Evolutionary conservation across 768 basidiomycete species (phyloP), one percentile per base, ranked within the genome.

Genomic region (Trametes cinnabarina): DNA sequence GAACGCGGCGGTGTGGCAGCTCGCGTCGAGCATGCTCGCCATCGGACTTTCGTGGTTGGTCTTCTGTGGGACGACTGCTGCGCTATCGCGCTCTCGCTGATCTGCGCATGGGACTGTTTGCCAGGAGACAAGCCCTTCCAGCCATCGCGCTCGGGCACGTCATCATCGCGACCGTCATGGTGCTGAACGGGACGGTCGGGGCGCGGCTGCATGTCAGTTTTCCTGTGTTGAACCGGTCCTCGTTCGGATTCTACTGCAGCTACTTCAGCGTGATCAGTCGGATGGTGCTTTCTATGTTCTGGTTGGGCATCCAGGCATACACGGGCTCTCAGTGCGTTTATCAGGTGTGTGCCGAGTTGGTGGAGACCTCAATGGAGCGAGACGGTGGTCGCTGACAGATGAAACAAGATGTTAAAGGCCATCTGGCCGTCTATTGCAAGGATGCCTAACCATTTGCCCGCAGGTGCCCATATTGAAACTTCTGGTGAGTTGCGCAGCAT

Each of bases 201-300:
- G 87, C 90, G 26, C 81, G 87, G 19, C 79, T 91, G 41, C 90
- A 90, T 63, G 74, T 93, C 22, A 82, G 88, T 0, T 92, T 92
- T 68, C 80, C 83, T 1, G 80, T 94, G 48, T 76, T 92, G n/a
- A 90, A 87, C 63, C 79, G 92, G 17, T 91, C 92, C 1, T 92
- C 88, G 0, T 90, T 94, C 63, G 92, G 93, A 1, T 94, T 92
- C 74, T 94, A 88, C 84, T 82, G 93, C 65, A 89, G 89, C 67
- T 93, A 92, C 72, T 93, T 93, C 70, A 85, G 83, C 57, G 88
- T 94, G 41, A 69, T 93, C 56, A 90, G 87, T 62, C 82, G 91
- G n/a, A 80, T 85, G 40, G 73, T 91, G 19, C 79, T 94, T 22
- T 78, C 87, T 35, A 82, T 92, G 79, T 89, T 92, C 69, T 94